Conservation (phyloP, 2,329 filamentous ascomycete species). For the Talaromyces funiculosus region DNA sequence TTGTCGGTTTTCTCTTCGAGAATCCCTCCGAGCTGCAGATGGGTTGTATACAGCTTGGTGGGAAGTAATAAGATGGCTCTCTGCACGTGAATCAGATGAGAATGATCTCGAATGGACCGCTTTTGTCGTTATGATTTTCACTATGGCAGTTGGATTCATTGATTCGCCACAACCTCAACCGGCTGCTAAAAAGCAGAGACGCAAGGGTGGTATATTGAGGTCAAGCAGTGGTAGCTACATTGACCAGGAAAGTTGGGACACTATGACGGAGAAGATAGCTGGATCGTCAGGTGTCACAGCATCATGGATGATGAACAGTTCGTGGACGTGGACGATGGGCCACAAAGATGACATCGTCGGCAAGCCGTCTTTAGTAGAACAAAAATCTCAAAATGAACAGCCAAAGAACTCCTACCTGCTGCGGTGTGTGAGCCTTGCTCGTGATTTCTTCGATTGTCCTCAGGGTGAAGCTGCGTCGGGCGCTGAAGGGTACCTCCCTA, state of each 20-base stretch:
- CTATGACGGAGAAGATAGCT: constrained; percentile 45
- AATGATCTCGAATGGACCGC: constrained; percentile 64
- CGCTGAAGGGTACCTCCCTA: constrained; percentile 61
- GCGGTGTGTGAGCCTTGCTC: constrained; percentile 53
- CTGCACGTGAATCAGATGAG: constrained; percentile 42
- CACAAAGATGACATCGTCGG: constrained; percentile 39
- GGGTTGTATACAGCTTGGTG: constrained; percentile 65
- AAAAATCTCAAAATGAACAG: constrained; percentile 23
- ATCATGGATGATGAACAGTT: constrained; percentile 51
- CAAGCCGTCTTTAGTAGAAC: constrained; percentile 20
- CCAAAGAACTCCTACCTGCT: constrained; percentile 40
- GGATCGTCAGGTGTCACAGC: constrained; percentile 36
- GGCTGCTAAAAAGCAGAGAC: constrained; percentile 32
- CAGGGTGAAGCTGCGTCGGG: constrained; percentile 52
- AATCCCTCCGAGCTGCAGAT: constrained; percentile 52
- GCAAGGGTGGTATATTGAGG: constrained; percentile 41
- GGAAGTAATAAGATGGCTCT: constrained; percentile 66
- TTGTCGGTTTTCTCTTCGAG: constrained; percentile 59
- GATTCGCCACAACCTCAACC: constrained; percentile 29
- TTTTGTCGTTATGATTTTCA: constrained; percentile 58
- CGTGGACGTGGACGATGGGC: constrained; percentile 69
- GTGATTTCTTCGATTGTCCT: constrained; percentile 58
- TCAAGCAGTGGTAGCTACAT: constrained; percentile 47
- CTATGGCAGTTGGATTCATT: constrained; percentile 58
- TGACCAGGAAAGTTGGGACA: constrained; percentile 44